Percentiles rank a stretch among this genome's conserved stretches.
phyloP scores from a whole-genome alignment of 2,329 filamentous ascomycete species.

The Ceratocystis harringtonii region DNA sequence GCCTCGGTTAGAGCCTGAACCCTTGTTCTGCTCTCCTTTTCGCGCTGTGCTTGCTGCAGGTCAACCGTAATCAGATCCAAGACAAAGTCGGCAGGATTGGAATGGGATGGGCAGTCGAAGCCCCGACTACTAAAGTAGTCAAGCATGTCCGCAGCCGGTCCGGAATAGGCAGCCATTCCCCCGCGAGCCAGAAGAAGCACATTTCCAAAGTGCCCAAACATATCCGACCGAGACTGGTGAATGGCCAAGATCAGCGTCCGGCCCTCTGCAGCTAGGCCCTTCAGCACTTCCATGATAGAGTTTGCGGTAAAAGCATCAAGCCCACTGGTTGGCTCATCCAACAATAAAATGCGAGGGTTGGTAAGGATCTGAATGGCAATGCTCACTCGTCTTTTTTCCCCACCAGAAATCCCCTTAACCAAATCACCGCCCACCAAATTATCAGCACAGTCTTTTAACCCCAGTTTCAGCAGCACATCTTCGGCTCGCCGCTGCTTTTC shows the following conservation, averaged over 20 bases:
- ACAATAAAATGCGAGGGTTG: conserved; percentile 54
- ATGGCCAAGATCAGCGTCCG: conserved; percentile 63
- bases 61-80: conserved; percentile 65
- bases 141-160: conserved; percentile 48
- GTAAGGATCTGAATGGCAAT: conserved; percentile 67
- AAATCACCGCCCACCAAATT: conserved; percentile 57
- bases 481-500: conserved; percentile 56
- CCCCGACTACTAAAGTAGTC: conserved; percentile 46
- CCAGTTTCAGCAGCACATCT: conserved; percentile 58
- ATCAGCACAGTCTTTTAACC: conserved; percentile 62
- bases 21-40: conserved; percentile 46
- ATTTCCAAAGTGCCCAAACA: conserved; percentile 58
- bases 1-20: conserved; percentile 45
- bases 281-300: conserved; percentile 61
- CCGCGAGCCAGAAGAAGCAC: conserved; percentile 56
- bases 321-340: conserved; percentile 65
- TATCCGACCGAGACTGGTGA: conserved; percentile 59
- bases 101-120: conserved; percentile 50
- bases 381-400: conserved; percentile 62
- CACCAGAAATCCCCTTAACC: conserved; percentile 64
- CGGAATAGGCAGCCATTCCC: conserved; percentile 53
- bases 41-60: conserved; percentile 48
- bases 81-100: conserved; percentile 65
- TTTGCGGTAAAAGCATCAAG: conserved; percentile 64
- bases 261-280: conserved; percentile 55